Evolutionary conservation across 2,329 filamentous ascomycete genomes (phyloP).

Genomic region (Fusarium xyrophilum): DNA sequence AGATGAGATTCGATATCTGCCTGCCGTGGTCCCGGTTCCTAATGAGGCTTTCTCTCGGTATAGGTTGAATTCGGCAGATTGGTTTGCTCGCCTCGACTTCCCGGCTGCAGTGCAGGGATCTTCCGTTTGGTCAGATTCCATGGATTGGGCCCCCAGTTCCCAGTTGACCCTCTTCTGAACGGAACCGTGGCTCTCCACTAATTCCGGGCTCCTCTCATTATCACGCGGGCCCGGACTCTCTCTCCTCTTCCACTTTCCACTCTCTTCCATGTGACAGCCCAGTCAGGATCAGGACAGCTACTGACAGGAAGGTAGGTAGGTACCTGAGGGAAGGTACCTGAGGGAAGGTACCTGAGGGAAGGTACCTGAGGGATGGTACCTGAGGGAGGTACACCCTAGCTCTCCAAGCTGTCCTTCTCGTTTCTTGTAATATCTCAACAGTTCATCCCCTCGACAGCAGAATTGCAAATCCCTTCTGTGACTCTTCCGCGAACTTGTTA

Average conservation of each 20-base stretch:
- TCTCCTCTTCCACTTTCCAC: conserved; percentile 31
- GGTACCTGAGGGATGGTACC: not conserved
- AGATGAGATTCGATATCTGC: not conserved
- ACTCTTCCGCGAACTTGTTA: conserved; percentile 27
- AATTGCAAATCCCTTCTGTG: conserved; percentile 1
- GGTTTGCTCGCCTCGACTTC: not conserved
- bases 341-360: not conserved
- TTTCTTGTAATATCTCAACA: not conserved
- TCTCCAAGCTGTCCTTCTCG: conserved; percentile 3
- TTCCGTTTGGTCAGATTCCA: not conserved
- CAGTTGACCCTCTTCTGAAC: conserved; percentile 6
- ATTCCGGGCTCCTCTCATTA: conserved; percentile 15
- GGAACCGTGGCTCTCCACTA: conserved; percentile 1
- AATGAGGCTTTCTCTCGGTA: not conserved
- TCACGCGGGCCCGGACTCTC: conserved; percentile 22
- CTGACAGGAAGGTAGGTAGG: not conserved
- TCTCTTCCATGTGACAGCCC: conserved; percentile 33
- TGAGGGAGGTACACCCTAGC: conserved; percentile 5
- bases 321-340: not conserved
- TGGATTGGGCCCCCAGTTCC: too few relatives aligned
- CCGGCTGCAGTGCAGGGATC: conserved; percentile 27
- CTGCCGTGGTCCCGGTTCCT: not conserved
- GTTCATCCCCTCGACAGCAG: conserved; percentile 6
- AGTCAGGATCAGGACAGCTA: not conserved
- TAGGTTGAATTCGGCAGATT: not conserved